Conservation (phyloP, 495 filamentous ascomycete species). For the Neurospora pannonica region DNA sequence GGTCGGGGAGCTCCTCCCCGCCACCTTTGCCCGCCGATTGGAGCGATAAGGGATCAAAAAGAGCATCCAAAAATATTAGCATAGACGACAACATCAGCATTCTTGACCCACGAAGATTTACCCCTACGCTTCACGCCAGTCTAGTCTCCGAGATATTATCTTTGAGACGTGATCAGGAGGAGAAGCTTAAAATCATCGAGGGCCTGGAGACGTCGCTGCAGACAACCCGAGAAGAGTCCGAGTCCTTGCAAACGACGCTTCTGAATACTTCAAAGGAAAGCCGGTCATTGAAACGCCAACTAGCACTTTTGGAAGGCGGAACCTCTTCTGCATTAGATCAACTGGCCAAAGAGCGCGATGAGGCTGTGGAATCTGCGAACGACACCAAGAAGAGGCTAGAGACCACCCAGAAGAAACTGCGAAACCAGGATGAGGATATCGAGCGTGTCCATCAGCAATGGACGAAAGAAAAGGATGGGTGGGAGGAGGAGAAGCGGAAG, state of each 20-base stretch:
- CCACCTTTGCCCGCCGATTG: conserved; percentile 46
- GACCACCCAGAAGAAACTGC: conserved; percentile 62
- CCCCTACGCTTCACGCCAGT: conserved; percentile 88
- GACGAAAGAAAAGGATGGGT: conserved; percentile 71
- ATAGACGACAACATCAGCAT: conserved; percentile 68
- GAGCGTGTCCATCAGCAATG: conserved; percentile 65
- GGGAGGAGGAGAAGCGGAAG: conserved; percentile 70
- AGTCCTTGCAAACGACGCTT: conserved; percentile 51
- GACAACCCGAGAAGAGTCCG: conserved; percentile 60
- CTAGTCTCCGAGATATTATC: conserved; percentile 89
- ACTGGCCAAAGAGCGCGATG: conserved; percentile 76
- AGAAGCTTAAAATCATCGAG: conserved; percentile 75
- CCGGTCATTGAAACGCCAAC: conserved; percentile 71
- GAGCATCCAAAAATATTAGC: conserved; percentile 46
- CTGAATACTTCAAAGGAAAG: conserved; percentile 59
- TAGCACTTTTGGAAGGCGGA: conserved; percentile 78
- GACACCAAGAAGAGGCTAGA: conserved; percentile 79
- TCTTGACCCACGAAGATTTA: conserved; percentile 83
- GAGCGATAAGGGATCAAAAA: conserved; percentile 36
- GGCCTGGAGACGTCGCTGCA: conserved; percentile 69
- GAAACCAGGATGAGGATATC: conserved; percentile 74
- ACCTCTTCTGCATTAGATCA: conserved; percentile 75
- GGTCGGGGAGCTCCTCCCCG: conserved; percentile 50
- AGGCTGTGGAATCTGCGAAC: conserved; percentile 60
- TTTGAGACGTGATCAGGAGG: conserved; percentile 79